A percentile compares a stretch with the other conserved stretches of the same genome.
Evolutionary conservation across 1,139 yeast species (phyloP).

Genomic region (Saccharomyces uvarum): DNA sequence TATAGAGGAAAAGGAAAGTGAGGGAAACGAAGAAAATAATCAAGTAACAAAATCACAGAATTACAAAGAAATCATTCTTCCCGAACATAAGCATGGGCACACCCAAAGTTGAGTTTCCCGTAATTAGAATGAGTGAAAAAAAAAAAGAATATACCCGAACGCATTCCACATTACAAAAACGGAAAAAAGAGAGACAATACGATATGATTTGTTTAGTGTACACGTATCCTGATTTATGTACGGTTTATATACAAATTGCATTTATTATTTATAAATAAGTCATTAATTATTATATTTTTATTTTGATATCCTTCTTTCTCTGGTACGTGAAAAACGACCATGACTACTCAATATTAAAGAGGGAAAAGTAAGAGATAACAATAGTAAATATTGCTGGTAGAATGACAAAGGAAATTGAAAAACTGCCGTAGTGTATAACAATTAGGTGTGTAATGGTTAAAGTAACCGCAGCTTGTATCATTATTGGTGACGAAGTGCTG

Average conservation of each 20-base stretch:
- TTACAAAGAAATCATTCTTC: conserved; percentile 3
- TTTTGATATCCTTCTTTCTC: background rate
- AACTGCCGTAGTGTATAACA: background rate
- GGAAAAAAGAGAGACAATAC: background rate
- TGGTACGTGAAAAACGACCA: background rate
- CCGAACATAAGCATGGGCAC: conserved; percentile 12
- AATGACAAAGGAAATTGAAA: background rate
- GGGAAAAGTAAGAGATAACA: background rate
- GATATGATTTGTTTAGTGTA: background rate
- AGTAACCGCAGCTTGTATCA: conserved; percentile 33
- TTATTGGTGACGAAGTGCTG: conserved; percentile 81
- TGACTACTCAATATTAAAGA: background rate
- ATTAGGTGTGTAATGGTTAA: conserved; percentile 15
- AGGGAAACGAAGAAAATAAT: conserved; percentile 13
- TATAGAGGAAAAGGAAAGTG: conserved; percentile 27
- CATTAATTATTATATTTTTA: background rate
- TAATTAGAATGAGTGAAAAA: background rate
- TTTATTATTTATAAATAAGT: background rate
- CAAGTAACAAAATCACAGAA: conserved; percentile 10
- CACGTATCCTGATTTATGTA: background rate
- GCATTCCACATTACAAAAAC: background rate
- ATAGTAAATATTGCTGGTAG: background rate
- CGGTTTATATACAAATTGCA: background rate
- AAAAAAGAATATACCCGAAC: background rate
- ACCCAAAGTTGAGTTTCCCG: conserved; percentile 3